Conservation (phyloP, 768 basidiomycete species). For the Boletus vermiculosoides region DNA sequence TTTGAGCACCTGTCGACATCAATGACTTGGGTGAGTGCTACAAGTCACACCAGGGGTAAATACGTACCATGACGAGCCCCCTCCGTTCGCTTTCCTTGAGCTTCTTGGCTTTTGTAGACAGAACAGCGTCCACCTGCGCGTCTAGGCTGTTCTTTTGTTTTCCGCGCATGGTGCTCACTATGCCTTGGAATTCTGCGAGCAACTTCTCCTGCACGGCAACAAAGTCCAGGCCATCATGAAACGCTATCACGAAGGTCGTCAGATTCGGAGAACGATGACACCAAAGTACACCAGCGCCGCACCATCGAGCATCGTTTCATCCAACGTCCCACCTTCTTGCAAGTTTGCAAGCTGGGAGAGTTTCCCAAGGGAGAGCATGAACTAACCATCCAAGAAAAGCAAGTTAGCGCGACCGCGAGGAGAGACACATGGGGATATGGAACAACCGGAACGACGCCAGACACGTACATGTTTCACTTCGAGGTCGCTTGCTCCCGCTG, state of each 20-base stretch:
- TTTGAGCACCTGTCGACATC: constrained; percentile 58
- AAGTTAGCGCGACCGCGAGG: constrained; percentile 4
- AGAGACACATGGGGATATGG: not conserved
- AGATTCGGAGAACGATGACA: not conserved
- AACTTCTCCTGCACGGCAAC: constrained; percentile 80
- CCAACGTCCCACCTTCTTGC: constrained; percentile 43
- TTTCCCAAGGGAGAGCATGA: constrained; percentile 91
- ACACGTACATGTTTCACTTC: constrained; percentile 72
- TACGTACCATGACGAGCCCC: constrained; percentile 44
- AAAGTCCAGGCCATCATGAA: constrained; percentile 87
- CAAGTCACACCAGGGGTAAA: not conserved
- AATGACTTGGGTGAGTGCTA: not conserved
- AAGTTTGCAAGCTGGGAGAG: constrained; percentile 70
- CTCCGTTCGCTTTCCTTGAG: constrained; percentile 41
- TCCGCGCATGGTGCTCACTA: constrained; percentile 47
- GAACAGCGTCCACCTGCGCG: constrained; percentile 61
- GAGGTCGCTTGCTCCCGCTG: constrained; percentile 54
- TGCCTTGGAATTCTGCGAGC: constrained; percentile 56
- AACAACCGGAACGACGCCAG: not conserved
- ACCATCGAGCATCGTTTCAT: constrained; percentile 61
- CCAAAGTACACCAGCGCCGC: constrained; percentile 11
- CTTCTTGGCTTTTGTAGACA: constrained; percentile 50
- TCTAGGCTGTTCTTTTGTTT: constrained; percentile 62
- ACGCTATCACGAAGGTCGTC: constrained; percentile 45
- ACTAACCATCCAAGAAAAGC: constrained; percentile 41